phyloP scores from a whole-genome alignment of 2,329 filamentous ascomycete genomes.

The Diplodia scrobiculata region DNA sequence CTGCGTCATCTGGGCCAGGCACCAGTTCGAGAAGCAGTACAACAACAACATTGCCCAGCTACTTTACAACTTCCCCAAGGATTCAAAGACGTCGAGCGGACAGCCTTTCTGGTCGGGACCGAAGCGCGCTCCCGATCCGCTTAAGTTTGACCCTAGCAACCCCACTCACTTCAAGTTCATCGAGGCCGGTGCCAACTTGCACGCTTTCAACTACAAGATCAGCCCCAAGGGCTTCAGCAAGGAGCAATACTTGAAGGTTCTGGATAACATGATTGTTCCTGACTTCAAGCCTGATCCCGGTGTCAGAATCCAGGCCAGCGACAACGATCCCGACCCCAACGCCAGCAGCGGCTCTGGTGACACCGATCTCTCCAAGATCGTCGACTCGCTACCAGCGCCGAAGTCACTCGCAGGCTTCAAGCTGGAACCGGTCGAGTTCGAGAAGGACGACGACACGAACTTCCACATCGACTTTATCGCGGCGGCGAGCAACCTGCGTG shows the following conservation, averaged over 20 bases:
- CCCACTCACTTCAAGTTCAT: constrained; percentile 86
- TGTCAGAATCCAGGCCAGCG: constrained; percentile 95
- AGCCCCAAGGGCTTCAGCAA: constrained; percentile 75
- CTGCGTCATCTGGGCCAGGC: constrained; percentile 92
- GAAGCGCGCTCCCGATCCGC: constrained; percentile 88
- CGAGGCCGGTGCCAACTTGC: constrained; percentile 83
- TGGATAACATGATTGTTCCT: constrained; percentile 91
- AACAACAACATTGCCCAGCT: constrained; percentile 96
- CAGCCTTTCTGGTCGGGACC: constrained; percentile 97
- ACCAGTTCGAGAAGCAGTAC: constrained; percentile 94
- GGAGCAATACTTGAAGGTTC: constrained; percentile 72
- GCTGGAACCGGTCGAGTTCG: constrained; percentile 88
- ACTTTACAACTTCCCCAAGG: constrained; percentile 95
- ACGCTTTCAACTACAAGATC: constrained; percentile 97
- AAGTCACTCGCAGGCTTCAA: constrained; percentile 85
- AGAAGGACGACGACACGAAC: constrained; percentile 98
- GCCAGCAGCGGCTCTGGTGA: constrained; percentile 60
- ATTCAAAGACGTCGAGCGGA: constrained; percentile 82
- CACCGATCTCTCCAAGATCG: constrained; percentile 76
- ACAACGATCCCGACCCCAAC: constrained; percentile 93
- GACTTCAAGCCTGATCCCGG: constrained; percentile 88
- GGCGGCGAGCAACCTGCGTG: constrained; percentile 91
- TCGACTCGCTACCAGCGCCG: constrained; percentile 71
- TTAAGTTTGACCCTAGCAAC: constrained; percentile 85
- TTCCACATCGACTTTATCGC: constrained; percentile 99